Base-by-base conservation (phyloP, 2,329 filamentous ascomycete species). In the Aspergillus tanneri region DNA sequence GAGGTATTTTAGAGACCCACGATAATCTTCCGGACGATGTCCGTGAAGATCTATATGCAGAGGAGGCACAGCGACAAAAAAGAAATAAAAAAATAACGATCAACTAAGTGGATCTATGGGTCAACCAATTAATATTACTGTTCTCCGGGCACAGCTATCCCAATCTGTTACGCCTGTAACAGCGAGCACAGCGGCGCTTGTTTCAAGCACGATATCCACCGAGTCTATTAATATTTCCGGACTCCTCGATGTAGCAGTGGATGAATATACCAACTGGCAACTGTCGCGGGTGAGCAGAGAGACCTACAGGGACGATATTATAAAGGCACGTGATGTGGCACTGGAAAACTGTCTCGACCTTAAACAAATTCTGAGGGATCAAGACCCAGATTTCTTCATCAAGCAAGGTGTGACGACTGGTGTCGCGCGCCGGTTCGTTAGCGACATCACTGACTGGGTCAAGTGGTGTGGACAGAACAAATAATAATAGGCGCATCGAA, bases 61-160 rank as follows among this genome's bases (percentile, higher is more conserved):
- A 39, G 43, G 35, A 41, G 23, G 12, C 60, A 41, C 58, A 68
- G 47, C 50, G 28, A 16, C 38, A 25, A 14, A 44, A 34, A 21
- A 53, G 53, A 41, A 48, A 56, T 32, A 46, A 11, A 64, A 62
- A 50, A 36, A 12, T 37, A 14, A 35, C 34, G 50, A 46, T 22
- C 41, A 49, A 45, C 41, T 38, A 43, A 42, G 41, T 28, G 47
- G 49, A 37, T 57, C 53, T 14, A 50, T 18, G 21, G 23, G 21
- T 25, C 47, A 49, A 51, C 59, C 58, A 22, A 67, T 67, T 41
- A 60, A 59, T 46, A 65, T 71, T 32, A 62, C 62, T 51, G 53
- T 68, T 40, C 55, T 64, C 8, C 55, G 54, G 11, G 35, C 52
- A 5, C 32, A 49, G 38, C 34, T 44, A 52, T 50, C 51, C 46